Conservation (phyloP, 2,329 filamentous ascomycete species). For the Myrmaecium sp. region DNA sequence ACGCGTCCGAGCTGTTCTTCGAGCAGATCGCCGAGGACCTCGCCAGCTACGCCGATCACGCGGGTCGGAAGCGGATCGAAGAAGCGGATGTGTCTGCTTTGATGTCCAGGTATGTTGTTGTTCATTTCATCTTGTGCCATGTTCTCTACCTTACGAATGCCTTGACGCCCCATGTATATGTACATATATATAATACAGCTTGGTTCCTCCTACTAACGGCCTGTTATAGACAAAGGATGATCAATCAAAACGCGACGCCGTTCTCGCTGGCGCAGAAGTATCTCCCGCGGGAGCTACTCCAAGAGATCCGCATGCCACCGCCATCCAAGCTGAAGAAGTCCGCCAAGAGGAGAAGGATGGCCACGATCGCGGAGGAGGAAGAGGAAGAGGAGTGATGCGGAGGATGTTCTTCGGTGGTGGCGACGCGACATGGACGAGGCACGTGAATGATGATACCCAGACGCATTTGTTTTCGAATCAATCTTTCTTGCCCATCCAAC, state of each 20-base stretch:
- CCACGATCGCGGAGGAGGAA: constrained; percentile 26
- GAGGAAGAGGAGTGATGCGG: constrained; percentile 16
- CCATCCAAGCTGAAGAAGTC: constrained; percentile 24
- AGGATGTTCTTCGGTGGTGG: too few species aligned
- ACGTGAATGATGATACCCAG: constrained; percentile 7
- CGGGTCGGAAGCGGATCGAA: constrained; percentile 68
- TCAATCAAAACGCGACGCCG: constrained; percentile 51
- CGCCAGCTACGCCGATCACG: constrained; percentile 63
- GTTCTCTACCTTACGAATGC: constrained; percentile 8
- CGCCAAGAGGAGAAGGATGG: constrained; percentile 22
- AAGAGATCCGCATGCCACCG: constrained; percentile 60
- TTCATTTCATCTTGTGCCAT: not conserved
- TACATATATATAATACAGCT: constrained; percentile 2
- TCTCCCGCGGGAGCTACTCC: constrained; percentile 65
- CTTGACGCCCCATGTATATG: constrained; percentile 5
- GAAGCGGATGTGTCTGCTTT: constrained; percentile 68
- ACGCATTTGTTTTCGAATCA: not conserved
- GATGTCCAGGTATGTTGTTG: constrained; percentile 56
- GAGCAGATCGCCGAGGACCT: constrained; percentile 73
- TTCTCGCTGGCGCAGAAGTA: constrained; percentile 76
- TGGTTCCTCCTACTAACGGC: constrained; percentile 15
- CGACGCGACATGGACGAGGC: constrained; percentile 31
- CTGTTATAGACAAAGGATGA: constrained; percentile 58
- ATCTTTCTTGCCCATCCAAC: not conserved
- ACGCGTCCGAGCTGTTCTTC: constrained; percentile 83